Percentiles rank a stretch among this genome's conserved stretches.
Evolutionary conservation across 176 grass and related monocot species (phyloP).

Genomic region (Lolium multiflorum): DNA sequence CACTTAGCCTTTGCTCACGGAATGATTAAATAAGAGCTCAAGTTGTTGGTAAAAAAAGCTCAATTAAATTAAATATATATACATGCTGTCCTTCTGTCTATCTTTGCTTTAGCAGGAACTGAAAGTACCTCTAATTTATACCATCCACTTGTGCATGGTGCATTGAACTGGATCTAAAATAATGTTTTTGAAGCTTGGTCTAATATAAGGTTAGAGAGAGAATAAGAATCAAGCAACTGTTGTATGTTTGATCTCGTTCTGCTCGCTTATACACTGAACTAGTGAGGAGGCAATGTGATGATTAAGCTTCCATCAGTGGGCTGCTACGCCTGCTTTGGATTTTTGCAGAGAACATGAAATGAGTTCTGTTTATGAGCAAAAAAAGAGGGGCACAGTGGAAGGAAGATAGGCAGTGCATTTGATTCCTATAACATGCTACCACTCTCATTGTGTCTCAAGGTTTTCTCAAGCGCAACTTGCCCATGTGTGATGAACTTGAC

Average conservation of each 20-base stretch:
- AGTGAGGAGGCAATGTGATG: background rate
- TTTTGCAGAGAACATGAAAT: slow-evolving; percentile 11
- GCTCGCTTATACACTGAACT: background rate
- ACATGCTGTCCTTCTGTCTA: background rate
- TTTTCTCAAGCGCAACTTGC: background rate
- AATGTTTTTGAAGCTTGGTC: background rate
- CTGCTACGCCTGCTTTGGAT: background rate
- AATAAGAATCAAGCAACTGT: background rate
- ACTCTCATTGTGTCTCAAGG: background rate
- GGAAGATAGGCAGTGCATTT: background rate
- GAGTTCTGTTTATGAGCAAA: background rate
- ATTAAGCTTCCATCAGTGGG: background rate
- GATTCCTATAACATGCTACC: background rate
- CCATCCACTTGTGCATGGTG: slow-evolving; percentile 12
- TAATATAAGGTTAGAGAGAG: background rate
- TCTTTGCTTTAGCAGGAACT: background rate
- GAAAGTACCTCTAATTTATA: background rate
- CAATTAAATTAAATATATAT: too few relatives aligned
- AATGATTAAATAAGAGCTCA: too few relatives aligned
- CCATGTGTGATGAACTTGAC: background rate
- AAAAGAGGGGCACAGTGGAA: background rate
- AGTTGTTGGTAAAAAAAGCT: too few relatives aligned
- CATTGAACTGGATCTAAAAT: slow-evolving; percentile 10
- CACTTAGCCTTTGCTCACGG: too few relatives aligned
- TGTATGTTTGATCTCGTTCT: background rate